These are phyloP conservation scores for Phytopythium vexans DNA, from an alignment of 352 stramenopile species.

Conservation along the genomic window DNA sequence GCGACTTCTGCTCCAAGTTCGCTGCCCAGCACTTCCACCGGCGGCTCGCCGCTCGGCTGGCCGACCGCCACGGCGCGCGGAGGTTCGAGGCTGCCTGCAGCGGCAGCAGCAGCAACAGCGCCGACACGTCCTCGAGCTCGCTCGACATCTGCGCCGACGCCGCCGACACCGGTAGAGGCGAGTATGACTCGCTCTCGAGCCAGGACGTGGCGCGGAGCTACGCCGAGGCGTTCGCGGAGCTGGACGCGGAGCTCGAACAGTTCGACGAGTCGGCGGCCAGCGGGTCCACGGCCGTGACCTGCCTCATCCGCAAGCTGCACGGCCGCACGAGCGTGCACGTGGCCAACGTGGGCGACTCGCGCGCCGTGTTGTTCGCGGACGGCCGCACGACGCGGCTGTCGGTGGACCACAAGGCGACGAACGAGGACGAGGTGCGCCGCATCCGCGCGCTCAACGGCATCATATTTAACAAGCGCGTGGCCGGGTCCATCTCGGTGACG, in stretches of 20 bases:
- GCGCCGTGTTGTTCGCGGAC: constrained; percentile 58
- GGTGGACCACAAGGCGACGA: constrained; percentile 78
- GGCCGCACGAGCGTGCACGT: constrained; percentile 66
- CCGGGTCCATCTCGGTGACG: constrained; percentile 66
- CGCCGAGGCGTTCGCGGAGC: constrained; percentile 45
- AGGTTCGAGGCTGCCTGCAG: constrained; percentile 22
- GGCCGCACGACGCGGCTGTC: constrained; percentile 50
- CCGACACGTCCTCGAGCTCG: constrained; percentile 47
- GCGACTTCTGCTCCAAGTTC: constrained; percentile 79
- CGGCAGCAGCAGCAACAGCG: constrained; percentile 39
- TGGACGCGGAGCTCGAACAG: constrained; percentile 63
- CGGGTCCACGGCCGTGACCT: constrained; percentile 76
- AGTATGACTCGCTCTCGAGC: constrained; percentile 46
- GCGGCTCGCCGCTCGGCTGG: constrained; percentile 42
- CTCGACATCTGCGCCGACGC: constrained; percentile 25
- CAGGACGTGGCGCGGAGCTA: constrained; percentile 67
- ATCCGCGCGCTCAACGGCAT: constrained; percentile 76
- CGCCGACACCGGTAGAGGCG: constrained; percentile 7
- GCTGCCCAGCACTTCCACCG: constrained; percentile 67
- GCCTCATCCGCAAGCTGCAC: constrained; percentile 55
- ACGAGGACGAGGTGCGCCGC: constrained; percentile 68
- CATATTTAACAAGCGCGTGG: constrained; percentile 82
- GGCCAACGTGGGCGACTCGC: constrained; percentile 78
- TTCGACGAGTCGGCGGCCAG: constrained; percentile 66
- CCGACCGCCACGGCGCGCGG: constrained; percentile 36